A percentile compares a stretch with the other conserved stretches of the same genome.
Evolutionary conservation across 345 rosid genomes (phyloP).

Genomic region (Salix dunnii): DNA sequence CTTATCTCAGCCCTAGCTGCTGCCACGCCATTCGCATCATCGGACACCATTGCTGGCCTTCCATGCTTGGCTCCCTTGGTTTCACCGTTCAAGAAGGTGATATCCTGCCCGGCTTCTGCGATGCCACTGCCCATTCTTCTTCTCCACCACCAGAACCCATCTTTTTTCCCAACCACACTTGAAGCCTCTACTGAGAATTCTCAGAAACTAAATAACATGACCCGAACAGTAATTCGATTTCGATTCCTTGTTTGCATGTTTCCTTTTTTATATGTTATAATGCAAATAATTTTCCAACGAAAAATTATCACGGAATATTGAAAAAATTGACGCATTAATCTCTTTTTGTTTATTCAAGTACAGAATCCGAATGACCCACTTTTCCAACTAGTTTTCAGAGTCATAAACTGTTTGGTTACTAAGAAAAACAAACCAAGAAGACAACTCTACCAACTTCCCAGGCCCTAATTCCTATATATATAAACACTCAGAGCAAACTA

Average conservation of each 20-base stretch:
- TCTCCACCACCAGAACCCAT: not conserved
- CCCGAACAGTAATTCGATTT: too few relatives aligned
- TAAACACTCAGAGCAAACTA: too few relatives aligned
- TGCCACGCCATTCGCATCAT: not conserved
- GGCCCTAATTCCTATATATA: too few relatives aligned
- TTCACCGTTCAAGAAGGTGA: not conserved
- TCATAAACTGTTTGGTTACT: not conserved
- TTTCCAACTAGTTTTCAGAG: not conserved
- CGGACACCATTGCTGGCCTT: not conserved
- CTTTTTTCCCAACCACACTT: not conserved
- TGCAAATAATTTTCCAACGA: not conserved
- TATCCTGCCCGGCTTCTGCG: not conserved
- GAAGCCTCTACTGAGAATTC: not conserved
- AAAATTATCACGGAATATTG: too few relatives aligned
- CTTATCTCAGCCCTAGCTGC: not conserved
- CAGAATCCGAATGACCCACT: not conserved
- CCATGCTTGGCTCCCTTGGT: not conserved
- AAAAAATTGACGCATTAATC: not conserved
- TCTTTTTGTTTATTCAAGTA: not conserved
- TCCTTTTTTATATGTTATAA: not conserved
- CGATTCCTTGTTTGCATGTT: not conserved
- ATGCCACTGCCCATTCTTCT: not conserved
- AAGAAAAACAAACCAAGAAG: not conserved
- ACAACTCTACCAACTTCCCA: not conserved
- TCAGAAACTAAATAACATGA: not conserved